Evolutionary conservation across 805 yeast genomes (phyloP).

Genomic region (Cyberlindnera sargentensis): DNA sequence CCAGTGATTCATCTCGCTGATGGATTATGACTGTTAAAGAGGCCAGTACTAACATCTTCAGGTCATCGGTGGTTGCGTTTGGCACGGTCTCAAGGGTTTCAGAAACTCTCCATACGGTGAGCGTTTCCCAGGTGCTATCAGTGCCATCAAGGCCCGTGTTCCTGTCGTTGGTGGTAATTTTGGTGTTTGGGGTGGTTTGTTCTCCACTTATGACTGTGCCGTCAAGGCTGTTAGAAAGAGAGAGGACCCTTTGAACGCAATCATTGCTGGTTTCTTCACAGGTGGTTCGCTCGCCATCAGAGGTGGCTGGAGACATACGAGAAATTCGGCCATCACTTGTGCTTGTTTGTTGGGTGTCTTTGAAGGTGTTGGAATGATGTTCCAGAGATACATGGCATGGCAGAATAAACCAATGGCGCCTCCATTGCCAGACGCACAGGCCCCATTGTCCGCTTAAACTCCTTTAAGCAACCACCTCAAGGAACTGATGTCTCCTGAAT

Average conservation of each 20-base stretch:
- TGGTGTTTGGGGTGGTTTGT: conserved; percentile 99
- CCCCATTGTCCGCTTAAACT: conserved; percentile 16
- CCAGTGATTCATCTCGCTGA: too few species aligned
- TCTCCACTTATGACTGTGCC: conserved; percentile 91
- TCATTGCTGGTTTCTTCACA: conserved; percentile 94
- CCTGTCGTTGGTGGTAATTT: conserved; percentile 99
- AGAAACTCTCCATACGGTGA: conserved; percentile 97
- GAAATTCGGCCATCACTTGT: conserved; percentile 96
- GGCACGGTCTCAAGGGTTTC: conserved; percentile 99
- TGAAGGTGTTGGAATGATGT: conserved; percentile 97
- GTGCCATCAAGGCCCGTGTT: conserved; percentile 92
- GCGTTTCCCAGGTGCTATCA: conserved; percentile 80
- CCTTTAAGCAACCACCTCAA: not conserved
- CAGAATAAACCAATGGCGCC: conserved; percentile 68
- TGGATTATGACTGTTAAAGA: not conserved
- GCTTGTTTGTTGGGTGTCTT: conserved; percentile 94
- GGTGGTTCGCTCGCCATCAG: conserved; percentile 98
- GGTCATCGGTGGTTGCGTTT: conserved; percentile 89
- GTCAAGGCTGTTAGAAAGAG: conserved; percentile 94
- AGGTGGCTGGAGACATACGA: conserved; percentile 97
- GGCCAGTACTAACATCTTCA: conserved; percentile 2
- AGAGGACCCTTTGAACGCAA: conserved; percentile 98
- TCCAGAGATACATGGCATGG: conserved; percentile 84
- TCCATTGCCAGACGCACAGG: conserved; percentile 39
- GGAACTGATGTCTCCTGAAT: too few species aligned